Percentiles rank a stretch among this genome's conserved stretches.
phyloP scores from a whole-genome alignment of 1,284 basidiomycete species.

The Amylostereum areolatum region DNA sequence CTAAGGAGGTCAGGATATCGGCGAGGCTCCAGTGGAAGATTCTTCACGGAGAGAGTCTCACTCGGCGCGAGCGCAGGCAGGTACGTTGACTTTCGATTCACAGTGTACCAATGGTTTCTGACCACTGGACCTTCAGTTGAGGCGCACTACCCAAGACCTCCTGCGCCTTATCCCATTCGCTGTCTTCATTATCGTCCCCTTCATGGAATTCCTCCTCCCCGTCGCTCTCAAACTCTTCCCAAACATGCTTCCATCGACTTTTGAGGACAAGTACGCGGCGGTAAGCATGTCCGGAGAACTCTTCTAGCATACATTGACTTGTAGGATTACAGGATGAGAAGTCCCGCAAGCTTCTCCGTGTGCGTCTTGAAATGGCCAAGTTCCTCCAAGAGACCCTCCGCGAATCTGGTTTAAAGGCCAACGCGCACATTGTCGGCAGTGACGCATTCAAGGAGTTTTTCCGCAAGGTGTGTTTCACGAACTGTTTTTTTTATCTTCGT shows the following conservation, averaged over 20 bases:
- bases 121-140: conserved; percentile 49
- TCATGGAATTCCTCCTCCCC: conserved; percentile 97
- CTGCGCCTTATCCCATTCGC: conserved; percentile 92
- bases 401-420: conserved; percentile 90
- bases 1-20: conserved; percentile 92
- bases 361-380: conserved; percentile 98
- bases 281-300: conserved; percentile 38
- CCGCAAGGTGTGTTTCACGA: conserved; percentile 65
- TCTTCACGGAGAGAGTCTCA: conserved; percentile 86
- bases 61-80: conserved; percentile 91
- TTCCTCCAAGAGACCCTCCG: conserved; percentile 97
- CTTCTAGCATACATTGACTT: neutral
- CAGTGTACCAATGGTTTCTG: neutral
- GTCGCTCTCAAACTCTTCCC: conserved; percentile 97
- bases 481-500: neutral
- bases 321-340: conserved; percentile 80
- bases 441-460: conserved; percentile 99
- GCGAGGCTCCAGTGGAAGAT: conserved; percentile 88
- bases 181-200: conserved; percentile 93
- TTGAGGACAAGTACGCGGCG: conserved; percentile 93
- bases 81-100: conserved; percentile 32
- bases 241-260: conserved; percentile 98
- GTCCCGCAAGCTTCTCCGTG: conserved; percentile 90
- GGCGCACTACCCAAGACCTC: conserved; percentile 89
- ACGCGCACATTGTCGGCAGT: conserved; percentile 85